These are phyloP conservation scores for Daedaleopsis sinensis DNA, from an alignment of 768 basidiomycete genomes.

Conservation along the genomic window DNA sequence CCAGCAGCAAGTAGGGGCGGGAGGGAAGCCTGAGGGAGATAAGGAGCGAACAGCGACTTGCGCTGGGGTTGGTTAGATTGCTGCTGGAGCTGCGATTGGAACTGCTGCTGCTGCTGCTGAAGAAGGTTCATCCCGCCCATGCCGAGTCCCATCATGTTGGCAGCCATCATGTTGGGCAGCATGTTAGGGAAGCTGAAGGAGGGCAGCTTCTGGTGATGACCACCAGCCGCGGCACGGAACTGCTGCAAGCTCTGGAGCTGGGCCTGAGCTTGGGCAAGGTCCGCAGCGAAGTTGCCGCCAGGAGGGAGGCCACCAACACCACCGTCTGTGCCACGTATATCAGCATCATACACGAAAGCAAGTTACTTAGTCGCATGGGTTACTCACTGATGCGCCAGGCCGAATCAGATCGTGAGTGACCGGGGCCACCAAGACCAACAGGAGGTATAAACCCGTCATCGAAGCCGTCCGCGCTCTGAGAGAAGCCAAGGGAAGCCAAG, in stretches of 20 bases:
- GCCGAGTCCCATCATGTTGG: conserved; percentile 92
- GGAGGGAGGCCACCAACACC: conserved; percentile 65
- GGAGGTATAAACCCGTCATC: conserved; percentile 81
- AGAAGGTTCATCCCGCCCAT: conserved; percentile 82
- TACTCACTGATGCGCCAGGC: conserved; percentile 89
- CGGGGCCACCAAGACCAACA: conserved; percentile 61
- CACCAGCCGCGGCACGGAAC: conserved; percentile 93
- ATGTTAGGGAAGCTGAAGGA: conserved; percentile 99
- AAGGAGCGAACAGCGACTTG: conserved; percentile 98
- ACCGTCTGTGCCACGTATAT: conserved; percentile 59
- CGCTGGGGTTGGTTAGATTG: conserved; percentile 91
- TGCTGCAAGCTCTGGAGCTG: conserved; percentile 95
- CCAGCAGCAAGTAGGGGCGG: conserved; percentile 96
- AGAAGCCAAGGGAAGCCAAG: conserved; percentile 52
- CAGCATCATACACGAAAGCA: conserved; percentile 3
- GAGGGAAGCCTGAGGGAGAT: conserved; percentile 95
- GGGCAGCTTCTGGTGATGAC: conserved; percentile 95
- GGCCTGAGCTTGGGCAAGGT: conserved; percentile 95
- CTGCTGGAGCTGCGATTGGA: conserved; percentile 94
- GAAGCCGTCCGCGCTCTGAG: conserved; percentile 62
- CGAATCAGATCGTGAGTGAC: conserved; percentile 74
- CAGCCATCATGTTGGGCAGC: conserved; percentile 97
- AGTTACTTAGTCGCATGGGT: not conserved
- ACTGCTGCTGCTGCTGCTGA: conserved; percentile 93
- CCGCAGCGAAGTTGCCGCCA: conserved; percentile 64